These are phyloP conservation scores for Aegilops umbellulata DNA, from an alignment of 176 grass and related monocot species.

Conservation along the genomic window DNA sequence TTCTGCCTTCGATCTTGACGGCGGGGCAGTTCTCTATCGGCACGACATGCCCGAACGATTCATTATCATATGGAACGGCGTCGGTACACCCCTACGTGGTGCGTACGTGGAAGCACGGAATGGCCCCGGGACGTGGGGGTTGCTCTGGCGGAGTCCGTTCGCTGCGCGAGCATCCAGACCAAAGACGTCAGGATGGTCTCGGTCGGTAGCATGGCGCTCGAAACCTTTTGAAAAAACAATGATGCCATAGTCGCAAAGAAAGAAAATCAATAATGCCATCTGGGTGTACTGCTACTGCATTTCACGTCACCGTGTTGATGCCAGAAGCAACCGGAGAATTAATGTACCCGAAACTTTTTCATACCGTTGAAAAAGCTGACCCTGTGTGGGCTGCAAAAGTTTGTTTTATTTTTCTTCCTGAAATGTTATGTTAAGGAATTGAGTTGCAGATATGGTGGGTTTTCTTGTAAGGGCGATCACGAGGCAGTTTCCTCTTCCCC, in stretches of 20 bases:
- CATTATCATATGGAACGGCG: not conserved
- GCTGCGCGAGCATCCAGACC: not conserved
- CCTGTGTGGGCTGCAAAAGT: too few species aligned
- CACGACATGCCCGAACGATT: not conserved
- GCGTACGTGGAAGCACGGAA: slow-evolving; percentile 21
- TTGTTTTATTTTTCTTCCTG: too few species aligned
- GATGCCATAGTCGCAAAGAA: not conserved
- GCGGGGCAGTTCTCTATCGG: too few species aligned
- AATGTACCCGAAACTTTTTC: too few species aligned
- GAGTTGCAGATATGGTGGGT: too few species aligned
- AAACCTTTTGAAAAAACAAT: not conserved
- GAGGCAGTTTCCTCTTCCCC: too few species aligned
- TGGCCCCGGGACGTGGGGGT: not conserved
- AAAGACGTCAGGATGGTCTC: not conserved
- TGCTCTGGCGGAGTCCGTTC: not conserved
- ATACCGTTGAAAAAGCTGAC: too few species aligned
- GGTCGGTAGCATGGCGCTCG: not conserved
- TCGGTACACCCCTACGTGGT: slow-evolving; percentile 7
- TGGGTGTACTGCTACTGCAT: not conserved
- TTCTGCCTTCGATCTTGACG: too few species aligned
- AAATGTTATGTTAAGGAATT: too few species aligned
- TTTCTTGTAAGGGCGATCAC: too few species aligned
- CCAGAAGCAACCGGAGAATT: not conserved
- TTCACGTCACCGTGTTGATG: not conserved
- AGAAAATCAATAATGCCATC: not conserved